These are phyloP conservation scores for Diplotaxis tenuifolia DNA, from an alignment of 345 rosid species.

Conservation along the genomic window DNA sequence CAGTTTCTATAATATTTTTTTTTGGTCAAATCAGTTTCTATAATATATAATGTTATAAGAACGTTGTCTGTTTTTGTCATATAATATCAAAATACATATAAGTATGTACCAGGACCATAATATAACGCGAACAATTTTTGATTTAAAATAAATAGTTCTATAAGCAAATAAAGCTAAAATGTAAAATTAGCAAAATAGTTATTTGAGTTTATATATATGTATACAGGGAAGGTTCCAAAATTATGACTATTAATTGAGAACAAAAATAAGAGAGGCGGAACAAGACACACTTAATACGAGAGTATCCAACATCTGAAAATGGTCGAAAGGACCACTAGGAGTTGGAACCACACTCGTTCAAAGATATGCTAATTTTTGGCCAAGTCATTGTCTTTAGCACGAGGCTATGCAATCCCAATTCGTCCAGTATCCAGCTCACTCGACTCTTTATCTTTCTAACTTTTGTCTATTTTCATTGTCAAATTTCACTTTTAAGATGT, in stretches of 20 bases:
- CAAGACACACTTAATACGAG: background rate
- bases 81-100: background rate
- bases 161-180: background rate
- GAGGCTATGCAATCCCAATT: slow-evolving; percentile 27
- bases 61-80: background rate
- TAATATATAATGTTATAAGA: background rate
- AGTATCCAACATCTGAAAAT: slow-evolving; percentile 19
- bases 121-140: background rate
- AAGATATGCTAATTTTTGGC: slow-evolving; percentile 18
- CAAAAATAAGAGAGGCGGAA: slow-evolving; percentile 4
- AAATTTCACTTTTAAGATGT: slow-evolving; percentile 9
- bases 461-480: slow-evolving; percentile 28
- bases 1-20: no score
- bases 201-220: background rate
- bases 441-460: slow-evolving; percentile 27
- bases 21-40: no score
- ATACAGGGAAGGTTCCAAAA: background rate
- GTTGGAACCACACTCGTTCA: slow-evolving; percentile 32
- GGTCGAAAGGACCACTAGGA: slow-evolving; percentile 30
- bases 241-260: background rate
- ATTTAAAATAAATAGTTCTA: background rate
- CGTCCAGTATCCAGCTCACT: slow-evolving; percentile 23
- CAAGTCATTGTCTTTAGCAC: slow-evolving; percentile 31
- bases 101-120: background rate
- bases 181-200: background rate